Evolutionary conservation across 257 asterid species (phyloP), one percentile per base, ranked within the genome.

Genomic region (Jacaranda mimosifolia): DNA sequence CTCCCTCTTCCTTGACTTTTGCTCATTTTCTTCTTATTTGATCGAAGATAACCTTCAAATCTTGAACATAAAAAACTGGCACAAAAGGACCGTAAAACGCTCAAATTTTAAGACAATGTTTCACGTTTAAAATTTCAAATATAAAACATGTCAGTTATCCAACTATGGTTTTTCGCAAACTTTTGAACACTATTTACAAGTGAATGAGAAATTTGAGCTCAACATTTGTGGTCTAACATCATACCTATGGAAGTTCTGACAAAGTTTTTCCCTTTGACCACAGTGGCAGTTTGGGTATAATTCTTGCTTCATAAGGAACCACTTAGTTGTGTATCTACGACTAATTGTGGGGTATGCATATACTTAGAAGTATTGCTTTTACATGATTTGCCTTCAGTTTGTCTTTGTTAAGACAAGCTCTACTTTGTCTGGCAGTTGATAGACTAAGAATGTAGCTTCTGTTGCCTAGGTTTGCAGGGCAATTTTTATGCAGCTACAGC

Each of bases 211-310:
- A 48, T 48, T 48, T 48, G 11, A 11, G 11, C 55, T 6, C 0
- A 13, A 52, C 53, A 0, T 32, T 46, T 62, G 71, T 78, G 59
- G 12, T 72, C 8, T 19, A 70, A 38, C 45, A 32, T 46, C 38
- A 17, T 38, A 17, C 46, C 60, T 62, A 1, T 57, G 65, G 56
- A 59, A 77, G 26, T 77, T 78, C 72, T 80, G 49, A 86, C 32
- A 0, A 82, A 43, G 75, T 21, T 63, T 64, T 19, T 69, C 32
- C 9, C 64, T 76, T 68, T 10, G 4, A 73, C 80, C 73, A 45
- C 96, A 96, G 99, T 96, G 99, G 99, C 99, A 96, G 80, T 96
- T 96, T 72, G 99, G 99, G 68, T 96, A 96, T 55, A 77, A 78
- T 52, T 94, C 99, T n/a, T 96, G 99, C 86, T 96, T 93, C 88